Percentiles rank a stretch among this genome's conserved stretches.
Conservation (phyloP, 2,329 filamentous ascomycete species). For the Fusarium chuoi region DNA sequence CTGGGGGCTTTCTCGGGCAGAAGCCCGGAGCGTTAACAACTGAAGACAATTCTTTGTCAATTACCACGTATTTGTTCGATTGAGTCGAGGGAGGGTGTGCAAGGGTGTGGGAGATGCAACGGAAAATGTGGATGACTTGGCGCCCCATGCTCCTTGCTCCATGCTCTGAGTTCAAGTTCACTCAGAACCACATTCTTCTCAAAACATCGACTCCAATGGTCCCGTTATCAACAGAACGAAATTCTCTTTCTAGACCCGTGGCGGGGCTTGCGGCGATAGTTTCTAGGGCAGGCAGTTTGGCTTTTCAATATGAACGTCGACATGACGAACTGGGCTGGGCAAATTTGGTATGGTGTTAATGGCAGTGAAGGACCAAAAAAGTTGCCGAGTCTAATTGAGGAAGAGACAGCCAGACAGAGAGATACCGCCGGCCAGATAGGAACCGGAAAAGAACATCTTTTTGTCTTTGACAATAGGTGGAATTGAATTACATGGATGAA, state of each 20-base stretch:
- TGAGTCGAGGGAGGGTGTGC: constrained; percentile 41
- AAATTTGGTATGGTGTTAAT: constrained; percentile 6
- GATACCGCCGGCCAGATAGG: constrained; percentile 14
- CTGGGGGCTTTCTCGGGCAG: constrained; percentile 4
- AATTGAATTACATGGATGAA: constrained; percentile 8
- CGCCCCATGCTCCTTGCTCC: constrained; percentile 35
- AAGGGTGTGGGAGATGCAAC: constrained; percentile 42
- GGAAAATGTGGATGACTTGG: constrained; percentile 46
- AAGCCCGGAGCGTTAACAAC: constrained; percentile 12
- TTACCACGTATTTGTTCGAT: constrained; percentile 7
- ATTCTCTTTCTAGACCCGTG: background rate
- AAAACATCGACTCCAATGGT: constrained; percentile 6
- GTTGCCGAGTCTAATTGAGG: constrained; percentile 13
- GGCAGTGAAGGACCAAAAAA: constrained; percentile 6
- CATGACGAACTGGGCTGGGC: constrained; percentile 8
- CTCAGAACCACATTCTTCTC: constrained; percentile 19
- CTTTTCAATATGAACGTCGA: constrained; percentile 14
- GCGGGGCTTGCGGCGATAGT: background rate
- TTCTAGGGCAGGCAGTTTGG: background rate
- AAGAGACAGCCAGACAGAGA: background rate
- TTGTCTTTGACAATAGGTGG: constrained; percentile 6
- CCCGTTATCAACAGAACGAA: background rate
- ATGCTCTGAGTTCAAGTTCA: constrained; percentile 27
- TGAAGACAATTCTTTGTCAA: constrained; percentile 19
- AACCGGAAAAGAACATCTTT: constrained; percentile 4